These are phyloP conservation scores for Skeletonema costatum DNA, from an alignment of 108 stramenopile species.

Conservation along the genomic window DNA sequence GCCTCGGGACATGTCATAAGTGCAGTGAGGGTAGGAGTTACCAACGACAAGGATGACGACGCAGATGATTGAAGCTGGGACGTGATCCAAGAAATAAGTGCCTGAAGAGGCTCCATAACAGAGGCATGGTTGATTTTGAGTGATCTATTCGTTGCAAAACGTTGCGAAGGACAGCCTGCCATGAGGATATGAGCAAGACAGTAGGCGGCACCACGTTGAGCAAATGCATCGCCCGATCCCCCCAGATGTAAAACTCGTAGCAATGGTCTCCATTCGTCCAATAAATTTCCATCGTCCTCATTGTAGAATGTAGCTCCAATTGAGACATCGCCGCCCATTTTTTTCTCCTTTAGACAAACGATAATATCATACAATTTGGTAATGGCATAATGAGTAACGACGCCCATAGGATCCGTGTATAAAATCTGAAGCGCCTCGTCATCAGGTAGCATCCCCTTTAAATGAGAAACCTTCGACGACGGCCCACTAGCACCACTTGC, in stretches of 20 bases:
- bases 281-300: slow-evolving; percentile 45
- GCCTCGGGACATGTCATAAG: slow-evolving; percentile 60
- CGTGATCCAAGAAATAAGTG: slow-evolving; percentile 72
- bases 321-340: slow-evolving; percentile 24
- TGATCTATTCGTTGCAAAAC: slow-evolving; percentile 15
- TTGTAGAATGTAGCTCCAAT: slow-evolving; percentile 46
- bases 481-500: slow-evolving; percentile 49
- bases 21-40: slow-evolving; percentile 69
- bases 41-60: slow-evolving; percentile 54
- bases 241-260: slow-evolving; percentile 49
- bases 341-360: slow-evolving; percentile 52
- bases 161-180: slow-evolving; percentile 44
- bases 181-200: slow-evolving; percentile 56
- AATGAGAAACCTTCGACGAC: slow-evolving; percentile 49
- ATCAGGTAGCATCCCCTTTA: slow-evolving; percentile 44
- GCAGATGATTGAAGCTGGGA: slow-evolving; percentile 68
- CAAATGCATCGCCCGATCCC: slow-evolving; percentile 55
- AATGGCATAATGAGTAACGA: slow-evolving; percentile 72
- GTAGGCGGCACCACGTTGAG: slow-evolving; percentile 56
- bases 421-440: slow-evolving; percentile 60
- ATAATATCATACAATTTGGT: slow-evolving; percentile 71
- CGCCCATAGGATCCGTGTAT: slow-evolving; percentile 62
- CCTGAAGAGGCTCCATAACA: slow-evolving; percentile 56
- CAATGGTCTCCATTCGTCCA: slow-evolving; percentile 53
- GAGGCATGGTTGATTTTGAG: slow-evolving; percentile 44